phyloP scores from a whole-genome alignment of 306 rosid species.

The Crotalaria pallida region DNA sequence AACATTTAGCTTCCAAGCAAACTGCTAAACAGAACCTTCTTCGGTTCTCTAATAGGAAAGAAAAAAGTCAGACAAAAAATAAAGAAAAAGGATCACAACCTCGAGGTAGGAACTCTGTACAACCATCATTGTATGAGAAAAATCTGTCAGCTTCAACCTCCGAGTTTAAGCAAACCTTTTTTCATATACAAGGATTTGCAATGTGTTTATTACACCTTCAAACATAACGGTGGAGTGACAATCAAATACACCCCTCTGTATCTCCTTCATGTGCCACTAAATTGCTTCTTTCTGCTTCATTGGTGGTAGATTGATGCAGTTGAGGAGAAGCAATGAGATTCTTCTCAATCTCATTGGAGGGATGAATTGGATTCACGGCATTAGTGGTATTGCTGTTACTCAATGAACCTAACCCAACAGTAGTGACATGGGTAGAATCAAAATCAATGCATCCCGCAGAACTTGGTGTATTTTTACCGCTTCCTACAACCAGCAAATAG shows the following conservation, averaged over 20 bases:
- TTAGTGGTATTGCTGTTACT: slow-evolving; percentile 23
- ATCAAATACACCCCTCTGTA: neutral
- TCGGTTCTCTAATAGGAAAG: no score
- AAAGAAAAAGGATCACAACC: neutral
- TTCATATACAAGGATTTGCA: slow-evolving; percentile 8
- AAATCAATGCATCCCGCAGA: slow-evolving; percentile 44
- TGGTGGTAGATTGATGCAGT: slow-evolving; percentile 46
- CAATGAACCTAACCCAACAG: slow-evolving; percentile 24
- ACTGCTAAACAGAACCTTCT: no score
- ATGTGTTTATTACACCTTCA: neutral
- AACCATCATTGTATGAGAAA: neutral
- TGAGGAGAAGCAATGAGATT: slow-evolving; percentile 52
- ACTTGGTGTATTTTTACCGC: slow-evolving; percentile 47
- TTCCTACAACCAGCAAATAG: slow-evolving; percentile 33
- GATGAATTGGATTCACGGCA: slow-evolving; percentile 24
- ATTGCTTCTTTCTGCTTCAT: slow-evolving; percentile 41
- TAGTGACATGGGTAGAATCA: slow-evolving; percentile 40
- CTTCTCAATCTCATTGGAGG: slow-evolving; percentile 36
- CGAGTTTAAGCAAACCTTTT: no score
- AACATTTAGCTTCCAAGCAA: no score
- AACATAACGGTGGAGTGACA: neutral
- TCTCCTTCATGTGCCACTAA: slow-evolving; percentile 34
- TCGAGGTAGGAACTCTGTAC: neutral
- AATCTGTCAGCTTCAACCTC: no score
- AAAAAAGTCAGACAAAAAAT: neutral